Conservation (phyloP, 2,329 filamentous ascomycete genomes). For the Sporothrix luriei region DNA sequence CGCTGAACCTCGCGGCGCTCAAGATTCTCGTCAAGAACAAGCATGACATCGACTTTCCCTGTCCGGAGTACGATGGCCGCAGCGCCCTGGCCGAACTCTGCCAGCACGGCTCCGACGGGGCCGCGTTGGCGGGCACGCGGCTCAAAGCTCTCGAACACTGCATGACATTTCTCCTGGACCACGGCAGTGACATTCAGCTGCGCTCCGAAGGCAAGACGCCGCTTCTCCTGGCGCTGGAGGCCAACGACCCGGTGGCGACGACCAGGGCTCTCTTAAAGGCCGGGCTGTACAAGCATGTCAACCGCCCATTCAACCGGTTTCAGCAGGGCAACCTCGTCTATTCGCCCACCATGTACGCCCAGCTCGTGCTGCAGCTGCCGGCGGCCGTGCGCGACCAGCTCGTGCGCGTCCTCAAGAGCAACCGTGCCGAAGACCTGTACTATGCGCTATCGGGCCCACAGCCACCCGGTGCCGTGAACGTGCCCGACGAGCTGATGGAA, state of each 20-base stretch:
- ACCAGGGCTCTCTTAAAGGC: constrained; percentile 63
- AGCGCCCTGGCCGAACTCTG: constrained; percentile 67
- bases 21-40: constrained; percentile 59
- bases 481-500: constrained; percentile 54
- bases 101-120: constrained; percentile 54
- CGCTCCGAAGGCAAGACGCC: constrained; percentile 61
- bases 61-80: constrained; percentile 62
- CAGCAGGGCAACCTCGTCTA: constrained; percentile 58
- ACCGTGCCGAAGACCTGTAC: constrained; percentile 57
- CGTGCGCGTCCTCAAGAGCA: constrained; percentile 53
- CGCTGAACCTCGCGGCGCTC: constrained; percentile 60
- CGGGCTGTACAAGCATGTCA: constrained; percentile 66
- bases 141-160: constrained; percentile 60
- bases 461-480: constrained; percentile 55
- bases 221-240: constrained; percentile 63
- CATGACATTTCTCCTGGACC: constrained; percentile 58
- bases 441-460: constrained; percentile 58
- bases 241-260: constrained; percentile 56
- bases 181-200: constrained; percentile 59
- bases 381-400: constrained; percentile 49
- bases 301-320: constrained; percentile 61
- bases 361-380: constrained; percentile 47
- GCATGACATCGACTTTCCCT: constrained; percentile 67
- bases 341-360: constrained; percentile 66
- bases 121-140: constrained; percentile 49